These are phyloP conservation scores for Tulasnella sp. DNA, from an alignment of 768 basidiomycete genomes.

Conservation along the genomic window DNA sequence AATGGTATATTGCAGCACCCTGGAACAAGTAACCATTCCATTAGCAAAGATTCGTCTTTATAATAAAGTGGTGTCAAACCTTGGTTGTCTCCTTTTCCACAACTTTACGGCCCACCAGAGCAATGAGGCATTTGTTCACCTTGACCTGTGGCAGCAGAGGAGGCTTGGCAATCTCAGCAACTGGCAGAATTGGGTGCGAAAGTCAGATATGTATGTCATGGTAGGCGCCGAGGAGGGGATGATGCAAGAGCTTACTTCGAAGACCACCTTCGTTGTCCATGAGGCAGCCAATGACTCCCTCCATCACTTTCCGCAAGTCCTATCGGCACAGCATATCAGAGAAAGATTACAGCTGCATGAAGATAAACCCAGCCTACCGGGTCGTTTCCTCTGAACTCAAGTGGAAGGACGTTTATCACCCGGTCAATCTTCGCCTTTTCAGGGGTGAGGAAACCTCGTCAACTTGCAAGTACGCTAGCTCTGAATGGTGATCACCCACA, in stretches of 20 bases:
- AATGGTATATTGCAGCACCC: conserved; percentile 26
- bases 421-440: conserved; percentile 55
- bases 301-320: conserved; percentile 73
- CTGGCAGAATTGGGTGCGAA: conserved; percentile 42
- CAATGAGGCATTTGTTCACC: conserved; percentile 91
- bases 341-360: background rate
- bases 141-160: conserved; percentile 85
- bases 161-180: conserved; percentile 67
- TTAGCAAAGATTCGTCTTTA: background rate
- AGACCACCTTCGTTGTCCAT: conserved; percentile 63
- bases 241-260: conserved; percentile 48
- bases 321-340: conserved; percentile 34
- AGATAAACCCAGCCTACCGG: conserved; percentile 51
- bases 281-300: conserved; percentile 71
- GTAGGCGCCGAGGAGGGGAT: background rate
- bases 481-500: conserved; percentile 41
- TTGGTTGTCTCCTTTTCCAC: conserved; percentile 54
- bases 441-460: conserved; percentile 32
- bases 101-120: conserved; percentile 80
- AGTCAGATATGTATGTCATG: background rate
- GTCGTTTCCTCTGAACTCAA: conserved; percentile 88
- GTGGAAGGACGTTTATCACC: conserved; percentile 68
- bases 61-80: background rate
- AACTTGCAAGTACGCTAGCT: background rate
- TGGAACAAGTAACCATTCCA: background rate